Conservation (phyloP, 257 asterid genomes). For the Solanum rostratum region DNA sequence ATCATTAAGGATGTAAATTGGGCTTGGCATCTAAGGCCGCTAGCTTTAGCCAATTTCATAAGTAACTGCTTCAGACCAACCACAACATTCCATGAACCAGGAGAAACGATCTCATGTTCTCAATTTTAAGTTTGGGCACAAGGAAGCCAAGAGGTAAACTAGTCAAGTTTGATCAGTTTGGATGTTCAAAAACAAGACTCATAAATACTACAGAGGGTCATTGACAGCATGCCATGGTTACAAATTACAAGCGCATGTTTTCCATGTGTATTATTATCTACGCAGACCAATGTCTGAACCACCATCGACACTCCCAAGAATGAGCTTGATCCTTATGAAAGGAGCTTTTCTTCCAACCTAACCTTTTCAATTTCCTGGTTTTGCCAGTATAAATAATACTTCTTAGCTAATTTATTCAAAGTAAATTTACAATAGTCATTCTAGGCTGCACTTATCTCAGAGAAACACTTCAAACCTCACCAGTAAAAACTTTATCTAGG, state of each 20-base stretch:
- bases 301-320: background rate
- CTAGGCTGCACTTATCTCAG: background rate
- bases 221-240: background rate
- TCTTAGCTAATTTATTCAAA: background rate
- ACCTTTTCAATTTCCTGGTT: background rate
- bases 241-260: background rate
- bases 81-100: background rate
- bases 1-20: background rate
- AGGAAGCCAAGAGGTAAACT: background rate
- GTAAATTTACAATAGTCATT: background rate
- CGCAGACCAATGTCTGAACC: background rate
- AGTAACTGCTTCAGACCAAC: background rate
- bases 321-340: background rate
- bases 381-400: background rate
- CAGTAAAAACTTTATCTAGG: background rate
- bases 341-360: background rate
- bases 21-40: background rate
- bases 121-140: background rate
- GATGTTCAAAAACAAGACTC: background rate
- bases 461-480: background rate
- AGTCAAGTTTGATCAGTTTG: background rate
- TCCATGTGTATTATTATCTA: background rate
- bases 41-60: background rate
- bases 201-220: background rate
- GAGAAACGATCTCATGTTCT: background rate